Base-by-base conservation (phyloP, 306 rosid species). In the Rubus parviflorus region DNA sequence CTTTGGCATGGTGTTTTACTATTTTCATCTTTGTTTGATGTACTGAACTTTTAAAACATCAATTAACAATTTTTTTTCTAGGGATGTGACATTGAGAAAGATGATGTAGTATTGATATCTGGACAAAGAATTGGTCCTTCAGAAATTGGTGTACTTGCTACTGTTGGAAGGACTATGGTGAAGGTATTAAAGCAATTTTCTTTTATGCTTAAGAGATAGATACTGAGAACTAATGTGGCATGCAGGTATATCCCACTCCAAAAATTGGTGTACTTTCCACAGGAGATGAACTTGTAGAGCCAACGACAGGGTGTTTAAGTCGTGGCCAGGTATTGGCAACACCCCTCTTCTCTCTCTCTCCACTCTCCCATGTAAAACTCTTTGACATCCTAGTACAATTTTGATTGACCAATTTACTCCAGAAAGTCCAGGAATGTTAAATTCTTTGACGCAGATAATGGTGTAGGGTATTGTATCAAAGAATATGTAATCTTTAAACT, bases 141-240 rank as follows among this genome's bases (percentile, higher is more conserved):
- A 14, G 98, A 94, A 87, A 89, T 94, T 83, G 98, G 98, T 74
- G 73, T 94, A 75, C 98, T 94, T 77, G 98, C 98, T 77, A 84
- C 97, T 6, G 88, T 86, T 75, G 98, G 98, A 76, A 94, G 87
- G 48, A 85, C 80, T 7, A 85, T 71, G 76, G 93, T 92, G 60
- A 89, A 94, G 97, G 98, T 94, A 89, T 68, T 51, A 10, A 51
- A 77, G 60, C 15, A 41, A 13, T 67, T 12, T 30, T 16, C 41
- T 60, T 51, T 75, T 84, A 49, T 76, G 76, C 63, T 72, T 53
- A 14, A 42, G 45, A 61, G 13, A 54, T 41, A 65, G 61, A 57
- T 9, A 35, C n/a, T 54, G 75, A 40, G 73, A n/a, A 64, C 75
- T 58, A 65, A 70, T 81, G 79, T 74, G 69, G 79, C 68, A 25